Evolutionary conservation across 2,329 filamentous ascomycete genomes (phyloP).

Genomic region (Cordyceps pruinosa): DNA sequence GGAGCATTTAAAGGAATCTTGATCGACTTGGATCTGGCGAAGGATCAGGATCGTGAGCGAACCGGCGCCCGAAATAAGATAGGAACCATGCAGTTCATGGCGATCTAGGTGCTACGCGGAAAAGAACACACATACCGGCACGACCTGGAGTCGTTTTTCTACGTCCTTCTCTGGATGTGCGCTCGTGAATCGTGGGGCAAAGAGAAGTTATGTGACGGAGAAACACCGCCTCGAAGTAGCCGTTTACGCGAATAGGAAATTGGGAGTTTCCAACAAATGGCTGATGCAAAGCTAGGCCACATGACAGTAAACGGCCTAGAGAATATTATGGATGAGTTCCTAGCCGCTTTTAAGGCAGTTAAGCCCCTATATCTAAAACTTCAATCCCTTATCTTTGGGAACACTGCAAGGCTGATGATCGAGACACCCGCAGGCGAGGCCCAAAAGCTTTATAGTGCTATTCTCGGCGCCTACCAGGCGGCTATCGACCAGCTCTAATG

Average conservation of each 20-base stretch:
- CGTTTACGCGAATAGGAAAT: background rate
- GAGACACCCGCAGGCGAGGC: too few species aligned
- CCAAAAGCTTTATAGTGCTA: too few species aligned
- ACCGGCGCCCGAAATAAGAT: background rate
- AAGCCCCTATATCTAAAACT: too few species aligned
- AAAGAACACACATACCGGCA: background rate
- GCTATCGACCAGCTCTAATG: too few species aligned
- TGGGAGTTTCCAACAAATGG: background rate
- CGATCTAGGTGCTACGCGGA: background rate
- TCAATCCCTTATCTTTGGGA: too few species aligned
- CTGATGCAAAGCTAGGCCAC: background rate
- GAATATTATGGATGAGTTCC: slow-evolving; percentile 12
- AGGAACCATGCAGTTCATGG: slow-evolving; percentile 8
- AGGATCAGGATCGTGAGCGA: background rate
- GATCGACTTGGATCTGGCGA: slow-evolving; percentile 17
- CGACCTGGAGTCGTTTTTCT: background rate
- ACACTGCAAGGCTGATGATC: too few species aligned
- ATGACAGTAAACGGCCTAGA: background rate
- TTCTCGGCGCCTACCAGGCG: too few species aligned
- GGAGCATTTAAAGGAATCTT: slow-evolving; percentile 17
- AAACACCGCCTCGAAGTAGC: background rate
- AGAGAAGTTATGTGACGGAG: background rate
- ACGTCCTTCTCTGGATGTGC: background rate
- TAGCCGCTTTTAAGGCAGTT: too few species aligned
- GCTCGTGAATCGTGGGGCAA: background rate